Evolutionary conservation across 1,139 yeast species (phyloP), one percentile per base, ranked within the genome.

Genomic region (Magnusiomyces paraingens): DNA sequence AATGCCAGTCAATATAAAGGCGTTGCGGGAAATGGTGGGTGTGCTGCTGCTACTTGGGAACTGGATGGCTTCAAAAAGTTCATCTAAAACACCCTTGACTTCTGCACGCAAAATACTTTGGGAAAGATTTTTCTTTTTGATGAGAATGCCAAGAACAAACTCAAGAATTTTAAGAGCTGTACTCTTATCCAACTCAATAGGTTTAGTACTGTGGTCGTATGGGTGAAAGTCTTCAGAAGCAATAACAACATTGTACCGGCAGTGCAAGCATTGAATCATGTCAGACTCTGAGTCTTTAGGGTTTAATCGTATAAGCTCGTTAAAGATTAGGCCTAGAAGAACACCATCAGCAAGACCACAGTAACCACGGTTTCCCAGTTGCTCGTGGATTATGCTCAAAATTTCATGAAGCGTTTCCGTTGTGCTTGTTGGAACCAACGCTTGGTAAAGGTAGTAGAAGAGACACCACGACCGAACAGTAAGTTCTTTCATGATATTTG

Each of bases 171-270:
- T 77, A 8, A 77, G 58, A 0, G 95, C 88, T 44, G 83, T 79
- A 0, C 71, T 70, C 42, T 72, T 70, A 14, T 70, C 71, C 63
- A 84, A 70, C 4, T 67, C 66, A 1, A 62, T 64, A 1, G 79
- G 71, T 1, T 70, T 69, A 0, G 95, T 81, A 17, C 74, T 76
- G 64, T 91, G 98, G 58, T 86, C 84, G 43, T 72, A 76, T 0
- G 95, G 90, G 3, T 73, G 72, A 59, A 80, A 81, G 5, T 74
- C 75, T 20, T 83, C 89, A 21, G 81, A 74, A 1, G 83, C 73
- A 2, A 89, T 71, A 1, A 76, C 73, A 55, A 87, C 76, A 46
- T 88, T 95, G 63, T 84, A 89, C 12, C 88, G 76, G 66, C 99
- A 93, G 58, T 82, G 77, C 21, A 93, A 71, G 38, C 89, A 75